Base-by-base conservation (phyloP, 306 rosid genomes). In the Glycine tomentella region DNA sequence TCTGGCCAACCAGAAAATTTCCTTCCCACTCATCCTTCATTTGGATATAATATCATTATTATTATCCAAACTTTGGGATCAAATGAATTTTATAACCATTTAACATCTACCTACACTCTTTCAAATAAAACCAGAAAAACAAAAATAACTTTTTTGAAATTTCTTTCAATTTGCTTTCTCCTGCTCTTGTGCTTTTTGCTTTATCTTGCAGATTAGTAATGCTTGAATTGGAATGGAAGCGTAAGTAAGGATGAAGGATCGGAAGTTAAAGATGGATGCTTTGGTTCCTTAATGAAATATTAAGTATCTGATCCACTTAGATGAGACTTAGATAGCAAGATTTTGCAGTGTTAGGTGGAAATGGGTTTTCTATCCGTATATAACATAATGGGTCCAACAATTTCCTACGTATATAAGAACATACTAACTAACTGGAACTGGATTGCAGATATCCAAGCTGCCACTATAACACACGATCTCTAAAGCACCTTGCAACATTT, bases 181-280 rank as follows among this genome's bases (percentile, higher is more conserved):
- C 31, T 13, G 80, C 65, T 40, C 36, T 75, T 58, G 62, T 79
- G 0, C 80, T 78, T 25, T 91, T 87, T 84, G 90, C 94, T 88
- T 92, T 80, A 75, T 49, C 91, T 90, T 88, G 86, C 92, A 94
- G 92, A 84, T 70, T 83, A 80, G 85, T 36, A 63, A 90, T 92
- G 88, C 97, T 92, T 92, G 97, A 86, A 92, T 94, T 90, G 90
- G 80, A 94, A 90, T 84, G 84, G 86, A 94, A 90, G 98, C 88
- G 66, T 83, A 52, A 57, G 69, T 62, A 51, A 10, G 49, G 44
- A 69, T 85, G 56, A 50, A 25, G 40, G 57, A 50, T 85, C 59
- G 3, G 1, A 75, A 64, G 14, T 58, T 36, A 66, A 71, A 73
- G 48, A 68, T 71, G 76, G 6, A 15, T 45, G 8, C 33, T 15